Percentiles rank a stretch among this genome's conserved stretches.
Conservation (phyloP, 2,329 filamentous ascomycete species). For the Alternaria incomplexa region DNA sequence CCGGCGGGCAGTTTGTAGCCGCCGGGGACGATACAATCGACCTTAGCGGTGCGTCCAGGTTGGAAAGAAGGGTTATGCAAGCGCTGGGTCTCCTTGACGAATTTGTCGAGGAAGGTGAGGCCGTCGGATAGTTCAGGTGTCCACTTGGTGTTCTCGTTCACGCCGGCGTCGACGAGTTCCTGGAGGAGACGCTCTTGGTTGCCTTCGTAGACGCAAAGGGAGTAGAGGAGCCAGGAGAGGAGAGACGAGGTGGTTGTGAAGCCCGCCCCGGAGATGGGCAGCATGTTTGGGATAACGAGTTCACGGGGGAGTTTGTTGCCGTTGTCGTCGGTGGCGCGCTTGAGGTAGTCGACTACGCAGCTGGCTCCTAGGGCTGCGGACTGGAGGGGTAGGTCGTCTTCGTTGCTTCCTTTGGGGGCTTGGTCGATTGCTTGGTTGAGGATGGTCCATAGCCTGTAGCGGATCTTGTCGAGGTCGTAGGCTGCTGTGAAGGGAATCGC, state of each 20-base stretch:
- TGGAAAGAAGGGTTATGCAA: slow-evolving; percentile 29
- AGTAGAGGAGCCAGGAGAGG: slow-evolving; percentile 28
- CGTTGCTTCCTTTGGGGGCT: slow-evolving; percentile 14
- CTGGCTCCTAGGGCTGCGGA: slow-evolving; percentile 46
- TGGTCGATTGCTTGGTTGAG: slow-evolving; percentile 12
- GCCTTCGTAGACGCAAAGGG: slow-evolving; percentile 22
- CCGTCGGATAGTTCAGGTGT: slow-evolving; percentile 24
- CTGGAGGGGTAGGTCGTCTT: slow-evolving; percentile 31
- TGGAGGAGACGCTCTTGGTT: slow-evolving; percentile 28
- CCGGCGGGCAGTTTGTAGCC: slow-evolving; percentile 63
- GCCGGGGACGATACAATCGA: slow-evolving; percentile 64
- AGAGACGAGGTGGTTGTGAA: slow-evolving; percentile 32
- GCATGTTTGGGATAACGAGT: slow-evolving; percentile 20
- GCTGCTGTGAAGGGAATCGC: slow-evolving; percentile 12
- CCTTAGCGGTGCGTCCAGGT: slow-evolving; percentile 62
- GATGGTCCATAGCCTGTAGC: slow-evolving; percentile 3
- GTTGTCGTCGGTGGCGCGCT: slow-evolving; percentile 28
- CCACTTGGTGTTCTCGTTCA: slow-evolving; percentile 24
- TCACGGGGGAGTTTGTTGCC: slow-evolving; percentile 26
- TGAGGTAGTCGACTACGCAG: slow-evolving; percentile 30
- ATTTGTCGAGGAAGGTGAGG: slow-evolving; percentile 25
- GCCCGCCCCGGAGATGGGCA: slow-evolving; percentile 16
- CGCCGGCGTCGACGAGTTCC: slow-evolving; percentile 25
- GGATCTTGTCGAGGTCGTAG: slow-evolving; percentile 9
- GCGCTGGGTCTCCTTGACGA: slow-evolving; percentile 33